Percentiles rank a stretch among this genome's conserved stretches.
Conservation (phyloP, 1,284 basidiomycete species). For the Anthracocystis walkeri region DNA sequence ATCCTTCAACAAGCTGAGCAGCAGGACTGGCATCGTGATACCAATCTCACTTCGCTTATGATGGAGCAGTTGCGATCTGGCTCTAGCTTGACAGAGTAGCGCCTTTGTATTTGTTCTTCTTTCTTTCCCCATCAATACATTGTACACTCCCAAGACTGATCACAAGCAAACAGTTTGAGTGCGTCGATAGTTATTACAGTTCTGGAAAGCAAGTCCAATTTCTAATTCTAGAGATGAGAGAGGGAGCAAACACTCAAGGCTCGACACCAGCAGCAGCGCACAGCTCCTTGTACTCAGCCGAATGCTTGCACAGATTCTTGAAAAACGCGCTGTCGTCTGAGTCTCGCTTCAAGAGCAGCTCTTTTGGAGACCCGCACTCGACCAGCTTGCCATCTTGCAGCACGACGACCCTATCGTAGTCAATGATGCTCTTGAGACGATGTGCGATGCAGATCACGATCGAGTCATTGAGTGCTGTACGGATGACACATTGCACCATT, state of each 20-base stretch:
- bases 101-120: too few relatives aligned
- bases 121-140: background rate
- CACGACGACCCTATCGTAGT: conserved; percentile 83
- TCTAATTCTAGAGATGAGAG: background rate
- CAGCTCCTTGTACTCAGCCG: conserved; percentile 37
- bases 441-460: conserved; percentile 70
- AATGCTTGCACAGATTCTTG: conserved; percentile 38
- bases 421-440: conserved; percentile 47
- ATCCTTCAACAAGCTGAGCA: conserved; percentile 29
- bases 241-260: background rate
- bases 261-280: conserved; percentile 33
- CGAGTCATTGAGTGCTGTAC: conserved; percentile 52
- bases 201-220: background rate
- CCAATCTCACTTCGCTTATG: conserved; percentile 33
- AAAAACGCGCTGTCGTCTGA: conserved; percentile 26
- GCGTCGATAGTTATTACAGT: background rate
- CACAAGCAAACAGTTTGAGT: background rate
- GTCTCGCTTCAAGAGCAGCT: conserved; percentile 32
- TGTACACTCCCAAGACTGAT: background rate
- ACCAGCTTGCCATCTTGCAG: conserved; percentile 52
- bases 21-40: conserved; percentile 36
- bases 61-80: conserved; percentile 40
- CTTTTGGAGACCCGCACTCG: conserved; percentile 82
- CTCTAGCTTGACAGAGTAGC: conserved; percentile 15
- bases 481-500: conserved; percentile 49